Base-by-base conservation (phyloP, 108 stramenopile genomes). In the Fragilaria crotonensis region DNA sequence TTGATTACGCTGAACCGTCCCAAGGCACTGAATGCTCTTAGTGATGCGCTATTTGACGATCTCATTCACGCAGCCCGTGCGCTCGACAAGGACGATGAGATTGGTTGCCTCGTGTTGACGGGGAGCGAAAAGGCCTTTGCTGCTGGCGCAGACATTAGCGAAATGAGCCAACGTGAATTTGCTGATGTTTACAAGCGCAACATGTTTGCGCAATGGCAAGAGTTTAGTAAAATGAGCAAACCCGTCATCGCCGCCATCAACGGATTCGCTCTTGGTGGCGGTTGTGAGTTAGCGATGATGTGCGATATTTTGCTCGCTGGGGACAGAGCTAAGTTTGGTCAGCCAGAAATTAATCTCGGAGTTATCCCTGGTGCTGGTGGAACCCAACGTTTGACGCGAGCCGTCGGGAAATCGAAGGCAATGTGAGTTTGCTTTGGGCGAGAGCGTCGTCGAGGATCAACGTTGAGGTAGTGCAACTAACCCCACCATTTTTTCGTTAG, bases 281-380 rank as follows among this genome's bases (percentile, higher is more conserved):
- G 98, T 18, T 98, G 96, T 60, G 98, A 99, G 73, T 74, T 99
- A 26, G 97, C 97, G 33, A 99, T 99, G 98, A 96, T 97, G 93
- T 96, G 96, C 60, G 98, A 99, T 65, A 97, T 99, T 41, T 70
- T 98, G 18, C 33, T 97, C n/a, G 96, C 96, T 0, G 93, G 90
- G 25, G 84, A 87, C 25, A 84, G 83, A 21, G 95, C 93, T n/a
- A 75, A 89, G 64, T 99, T 99, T 74, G 97, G 95, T 4, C 97
- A 98, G 70, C 98, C 98, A 4, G 98, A 99, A 74, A 96, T 99
- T 45, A 95, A 89, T 53, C 84, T 99, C 32, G 98, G 97, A 4
- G 87, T 97, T 29, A 97, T 98, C 47, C 95, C 98, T 4, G 72
- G 80, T 28, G 87, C 84, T 14, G 98, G 98, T 29, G 98, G 98